phyloP scores from a whole-genome alignment of 805 yeast species.

The Starmerella apicola region DNA sequence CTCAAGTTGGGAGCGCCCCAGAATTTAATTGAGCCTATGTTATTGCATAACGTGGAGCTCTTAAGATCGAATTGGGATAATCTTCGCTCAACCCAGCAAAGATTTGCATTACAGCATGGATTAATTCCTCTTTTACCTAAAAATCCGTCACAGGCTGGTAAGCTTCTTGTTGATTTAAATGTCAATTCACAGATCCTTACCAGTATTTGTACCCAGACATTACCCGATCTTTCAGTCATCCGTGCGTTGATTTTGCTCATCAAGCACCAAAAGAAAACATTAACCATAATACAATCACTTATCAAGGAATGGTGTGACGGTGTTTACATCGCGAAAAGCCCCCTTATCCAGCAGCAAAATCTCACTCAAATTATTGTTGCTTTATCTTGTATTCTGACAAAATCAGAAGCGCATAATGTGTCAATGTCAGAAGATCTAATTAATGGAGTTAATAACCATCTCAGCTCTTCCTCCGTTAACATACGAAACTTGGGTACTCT shows the following conservation, averaged over 20 bases:
- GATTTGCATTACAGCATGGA: slow-evolving; percentile 13
- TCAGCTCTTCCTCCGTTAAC: slow-evolving; percentile 38
- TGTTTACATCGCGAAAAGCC: slow-evolving; percentile 30
- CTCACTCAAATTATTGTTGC: slow-evolving; percentile 37
- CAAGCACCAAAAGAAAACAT: neutral
- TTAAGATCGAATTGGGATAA: neutral
- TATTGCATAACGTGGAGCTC: slow-evolving; percentile 6
- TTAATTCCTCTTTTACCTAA: slow-evolving; percentile 5
- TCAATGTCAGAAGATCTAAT: slow-evolving; percentile 34
- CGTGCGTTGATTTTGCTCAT: slow-evolving; percentile 20
- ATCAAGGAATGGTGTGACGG: slow-evolving; percentile 31
- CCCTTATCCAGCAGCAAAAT: slow-evolving; percentile 35
- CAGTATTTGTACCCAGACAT: slow-evolving; percentile 1
- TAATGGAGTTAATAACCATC: slow-evolving; percentile 39
- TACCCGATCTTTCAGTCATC: slow-evolving; percentile 6
- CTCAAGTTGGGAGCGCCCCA: slow-evolving; percentile 22
- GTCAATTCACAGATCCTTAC: slow-evolving; percentile 7
- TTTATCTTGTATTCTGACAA: slow-evolving; percentile 25
- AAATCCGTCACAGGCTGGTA: slow-evolving; percentile 9
- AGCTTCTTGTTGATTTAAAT: slow-evolving; percentile 13
- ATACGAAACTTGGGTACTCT: slow-evolving; percentile 43
- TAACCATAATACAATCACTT: slow-evolving; percentile 5
- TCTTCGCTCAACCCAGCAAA: slow-evolving; percentile 15
- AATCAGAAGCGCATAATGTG: slow-evolving; percentile 24
- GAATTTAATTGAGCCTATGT: slow-evolving; percentile 4